phyloP scores from a whole-genome alignment of 2,329 filamentous ascomycete genomes.

The Teratosphaeria gauchensis region DNA sequence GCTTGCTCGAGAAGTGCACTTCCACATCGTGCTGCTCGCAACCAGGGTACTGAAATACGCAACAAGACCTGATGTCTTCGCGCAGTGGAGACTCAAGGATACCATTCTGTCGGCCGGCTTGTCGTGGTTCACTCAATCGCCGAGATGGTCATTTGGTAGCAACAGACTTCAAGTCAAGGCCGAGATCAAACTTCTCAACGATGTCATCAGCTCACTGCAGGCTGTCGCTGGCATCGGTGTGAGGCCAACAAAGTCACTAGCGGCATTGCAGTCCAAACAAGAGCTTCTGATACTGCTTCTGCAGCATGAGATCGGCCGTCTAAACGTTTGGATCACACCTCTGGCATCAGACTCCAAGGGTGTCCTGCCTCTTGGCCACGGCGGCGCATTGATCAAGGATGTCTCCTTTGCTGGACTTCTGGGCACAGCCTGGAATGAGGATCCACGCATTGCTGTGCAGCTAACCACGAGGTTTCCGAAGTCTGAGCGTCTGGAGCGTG shows the following conservation, averaged over 20 bases:
- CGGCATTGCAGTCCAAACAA: constrained; percentile 67
- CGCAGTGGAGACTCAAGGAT: constrained; percentile 79
- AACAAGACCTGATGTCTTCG: constrained; percentile 52
- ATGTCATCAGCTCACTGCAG: constrained; percentile 61
- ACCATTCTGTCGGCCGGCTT: constrained; percentile 77
- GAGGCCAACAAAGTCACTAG: constrained; percentile 41
- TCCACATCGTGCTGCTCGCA: constrained; percentile 77
- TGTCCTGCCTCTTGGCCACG: constrained; percentile 20
- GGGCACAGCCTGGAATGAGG: constrained; percentile 77
- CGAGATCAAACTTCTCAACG: constrained; percentile 70
- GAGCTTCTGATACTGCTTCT: constrained; percentile 72
- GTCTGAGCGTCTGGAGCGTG: constrained; percentile 59
- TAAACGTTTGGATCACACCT: constrained; percentile 85
- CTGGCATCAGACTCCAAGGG: constrained; percentile 49
- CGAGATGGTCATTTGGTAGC: constrained; percentile 89
- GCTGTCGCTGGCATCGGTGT: constrained; percentile 52
- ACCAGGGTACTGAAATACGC: constrained; percentile 66
- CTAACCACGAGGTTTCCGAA: constrained; percentile 65
- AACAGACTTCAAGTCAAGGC: constrained; percentile 90
- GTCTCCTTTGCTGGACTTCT: constrained; percentile 42
- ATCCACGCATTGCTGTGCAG: constrained; percentile 78
- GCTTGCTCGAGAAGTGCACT: constrained; percentile 81
- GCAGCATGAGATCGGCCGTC: constrained; percentile 71
- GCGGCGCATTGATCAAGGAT: constrained; percentile 31
- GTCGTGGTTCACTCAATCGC: constrained; percentile 75